A percentile compares a stretch with the other conserved stretches of the same genome.
Conservation (phyloP, 2,329 filamentous ascomycete species). For the Pyricularia sp. region DNA sequence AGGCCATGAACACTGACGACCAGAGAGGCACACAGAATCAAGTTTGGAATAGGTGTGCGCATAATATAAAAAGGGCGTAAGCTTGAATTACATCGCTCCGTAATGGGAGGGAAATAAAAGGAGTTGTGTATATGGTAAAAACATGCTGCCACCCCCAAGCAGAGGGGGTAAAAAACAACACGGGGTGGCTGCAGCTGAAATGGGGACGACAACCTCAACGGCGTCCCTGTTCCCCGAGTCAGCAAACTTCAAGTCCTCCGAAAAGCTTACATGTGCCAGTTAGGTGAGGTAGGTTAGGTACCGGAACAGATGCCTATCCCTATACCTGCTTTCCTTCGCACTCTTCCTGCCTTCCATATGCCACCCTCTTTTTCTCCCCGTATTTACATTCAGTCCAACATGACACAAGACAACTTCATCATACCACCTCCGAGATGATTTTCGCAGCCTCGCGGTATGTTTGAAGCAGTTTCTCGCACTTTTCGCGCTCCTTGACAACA, state of each 20-base stretch:
- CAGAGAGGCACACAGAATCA: background rate
- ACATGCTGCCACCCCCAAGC: background rate
- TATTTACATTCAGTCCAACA: background rate
- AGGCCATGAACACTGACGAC: too few relatives aligned
- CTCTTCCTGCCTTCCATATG: background rate
- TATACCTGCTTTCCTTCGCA: background rate
- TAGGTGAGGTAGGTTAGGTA: background rate
- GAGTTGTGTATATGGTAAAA: background rate
- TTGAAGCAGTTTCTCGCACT: conserved; percentile 89
- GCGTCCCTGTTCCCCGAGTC: background rate
- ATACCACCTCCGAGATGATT: conserved; percentile 93
- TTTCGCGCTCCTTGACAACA: conserved; percentile 70
- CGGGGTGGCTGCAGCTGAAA: background rate
- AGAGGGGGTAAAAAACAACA: background rate
- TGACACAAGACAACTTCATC: conserved; percentile 14
- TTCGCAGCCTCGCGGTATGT: conserved; percentile 97
- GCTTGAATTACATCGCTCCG: background rate
- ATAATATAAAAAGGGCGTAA: background rate
- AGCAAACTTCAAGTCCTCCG: background rate
- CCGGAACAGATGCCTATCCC: background rate
- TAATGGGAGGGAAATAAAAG: background rate
- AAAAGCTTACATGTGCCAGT: background rate
- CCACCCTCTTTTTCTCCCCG: background rate
- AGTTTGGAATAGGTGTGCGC: background rate
- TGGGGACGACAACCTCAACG: background rate